These are phyloP conservation scores for Metschnikowia colocasiae DNA, from an alignment of 805 yeast genomes.

Conservation along the genomic window DNA sequence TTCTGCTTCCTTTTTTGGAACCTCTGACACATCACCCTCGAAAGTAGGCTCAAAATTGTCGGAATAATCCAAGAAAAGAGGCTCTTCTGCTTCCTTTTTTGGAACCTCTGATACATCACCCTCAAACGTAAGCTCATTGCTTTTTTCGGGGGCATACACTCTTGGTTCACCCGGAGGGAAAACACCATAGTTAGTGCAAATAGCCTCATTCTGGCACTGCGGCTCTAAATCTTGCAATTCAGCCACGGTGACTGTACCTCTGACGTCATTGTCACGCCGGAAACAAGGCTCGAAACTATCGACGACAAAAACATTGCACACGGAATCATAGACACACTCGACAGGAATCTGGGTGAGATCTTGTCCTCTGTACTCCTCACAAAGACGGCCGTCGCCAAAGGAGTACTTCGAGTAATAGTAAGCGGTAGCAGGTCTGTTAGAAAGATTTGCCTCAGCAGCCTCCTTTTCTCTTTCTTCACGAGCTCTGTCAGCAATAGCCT, in stretches of 20 bases:
- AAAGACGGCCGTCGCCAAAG: background rate
- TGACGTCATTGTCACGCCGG: background rate
- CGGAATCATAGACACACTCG: background rate
- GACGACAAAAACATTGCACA: background rate
- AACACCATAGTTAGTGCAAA: too few relatives aligned
- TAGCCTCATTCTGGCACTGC: too few relatives aligned
- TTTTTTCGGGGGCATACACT: background rate
- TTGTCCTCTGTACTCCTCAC: background rate
- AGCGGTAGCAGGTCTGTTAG: too few relatives aligned
- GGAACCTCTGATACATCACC: background rate
- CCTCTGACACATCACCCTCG: background rate
- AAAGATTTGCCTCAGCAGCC: too few relatives aligned
- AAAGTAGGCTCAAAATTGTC: background rate
- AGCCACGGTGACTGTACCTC: background rate
- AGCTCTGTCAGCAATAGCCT: too few relatives aligned
- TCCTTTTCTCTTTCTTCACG: too few relatives aligned
- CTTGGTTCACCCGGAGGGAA: too few relatives aligned
- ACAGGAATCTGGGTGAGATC: background rate
- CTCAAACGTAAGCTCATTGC: background rate
- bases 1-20: background rate
- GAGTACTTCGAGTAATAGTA: too few relatives aligned
- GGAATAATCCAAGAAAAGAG: too few relatives aligned
- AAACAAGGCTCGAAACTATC: background rate
- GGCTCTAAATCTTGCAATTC: too few relatives aligned
- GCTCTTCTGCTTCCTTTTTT: too few relatives aligned